Base-by-base conservation (phyloP, 2,329 filamentous ascomycete species). In the Exophiala alcalophila region DNA sequence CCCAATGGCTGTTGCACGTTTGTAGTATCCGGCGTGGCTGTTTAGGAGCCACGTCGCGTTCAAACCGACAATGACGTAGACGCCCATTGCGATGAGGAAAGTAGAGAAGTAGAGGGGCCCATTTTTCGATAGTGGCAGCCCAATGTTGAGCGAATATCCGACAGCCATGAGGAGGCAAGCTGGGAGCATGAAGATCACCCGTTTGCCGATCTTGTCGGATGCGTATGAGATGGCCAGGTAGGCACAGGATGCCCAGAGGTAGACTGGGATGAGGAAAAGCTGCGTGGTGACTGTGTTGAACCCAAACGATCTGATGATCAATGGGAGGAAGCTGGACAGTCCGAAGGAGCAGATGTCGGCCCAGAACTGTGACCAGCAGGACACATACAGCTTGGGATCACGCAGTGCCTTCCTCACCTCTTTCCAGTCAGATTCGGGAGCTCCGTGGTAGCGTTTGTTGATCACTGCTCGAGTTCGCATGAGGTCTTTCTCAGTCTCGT, bases 281-380 rank as follows among this genome's bases (percentile, higher is more conserved):
- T 80, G 73, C 8, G 71, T 69, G 51, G 72, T 62, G 14, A 78
- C 59, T 9, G 64, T 66, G 30, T 64, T 59, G 52, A 74, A 77
- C 2, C 73, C 73, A 59, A 77, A 70, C 12, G 63, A 65, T 27
- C 67, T 63, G 31, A 80, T 64, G 47, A 80, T 79, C 1, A 70
- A 70, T 1, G 77, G 77, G 2, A 78, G 59, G 54, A 80, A 79
- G 6, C 73, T 78, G 52, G 67, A 72, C 58, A 78, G 78, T n/a
- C 74, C 76, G 26, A 76, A 78, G 1, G 75, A 63, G 29, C 74
- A 59, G 18, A 73, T 71, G 44, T 75, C 71, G 44, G 72, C 68
- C 36, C 71, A 75, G 56, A 77, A 76, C 32, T 76, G 72, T 12
- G 72, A 72, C 16, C 60, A 47, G 4, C 66, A 69, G 43, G 67